Conservation (phyloP, 2,329 filamentous ascomycete genomes). For the Monosporascus cannonballus region DNA sequence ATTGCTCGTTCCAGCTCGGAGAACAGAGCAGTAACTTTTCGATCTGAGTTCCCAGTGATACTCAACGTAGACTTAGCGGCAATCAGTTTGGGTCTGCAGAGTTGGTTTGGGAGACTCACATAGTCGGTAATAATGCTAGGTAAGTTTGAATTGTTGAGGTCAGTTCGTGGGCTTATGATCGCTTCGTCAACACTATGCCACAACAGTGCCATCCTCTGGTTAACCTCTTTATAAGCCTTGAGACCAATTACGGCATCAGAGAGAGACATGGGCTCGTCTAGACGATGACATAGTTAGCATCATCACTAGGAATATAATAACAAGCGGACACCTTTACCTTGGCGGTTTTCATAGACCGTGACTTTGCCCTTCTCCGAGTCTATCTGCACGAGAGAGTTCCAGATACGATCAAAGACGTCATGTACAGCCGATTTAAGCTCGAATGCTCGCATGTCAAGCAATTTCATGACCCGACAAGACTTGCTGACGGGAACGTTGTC, state of each 20-base stretch:
- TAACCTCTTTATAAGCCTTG: conserved; percentile 54
- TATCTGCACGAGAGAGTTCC: conserved; percentile 61
- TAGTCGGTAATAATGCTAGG: conserved; percentile 36
- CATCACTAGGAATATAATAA: too few species aligned
- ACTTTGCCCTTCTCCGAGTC: conserved; percentile 51
- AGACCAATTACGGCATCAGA: conserved; percentile 49
- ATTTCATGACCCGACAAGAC: conserved; percentile 54
- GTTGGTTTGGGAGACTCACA: conserved; percentile 24
- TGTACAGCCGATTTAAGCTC: conserved; percentile 62
- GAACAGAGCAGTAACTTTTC: conserved; percentile 45
- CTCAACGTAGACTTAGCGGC: conserved; percentile 35
- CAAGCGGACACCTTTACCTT: conserved; percentile 33
- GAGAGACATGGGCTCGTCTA: conserved; percentile 47
- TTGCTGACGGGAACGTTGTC: conserved; percentile 54
- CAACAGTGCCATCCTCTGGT: conserved; percentile 52
- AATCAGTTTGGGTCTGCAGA: conserved; percentile 9
- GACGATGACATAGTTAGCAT: conserved; percentile 13
- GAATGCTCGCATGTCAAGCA: conserved; percentile 60
- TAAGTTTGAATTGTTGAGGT: conserved; percentile 27
- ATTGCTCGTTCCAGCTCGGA: conserved; percentile 47
- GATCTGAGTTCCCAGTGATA: conserved; percentile 36
- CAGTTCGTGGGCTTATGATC: conserved; percentile 55
- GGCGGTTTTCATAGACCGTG: conserved; percentile 44
- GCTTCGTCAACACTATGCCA: conserved; percentile 58
- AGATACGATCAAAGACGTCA: conserved; percentile 62